These are phyloP conservation scores for Claviceps spartinae DNA, from an alignment of 2,329 filamentous ascomycete genomes.

Conservation along the genomic window DNA sequence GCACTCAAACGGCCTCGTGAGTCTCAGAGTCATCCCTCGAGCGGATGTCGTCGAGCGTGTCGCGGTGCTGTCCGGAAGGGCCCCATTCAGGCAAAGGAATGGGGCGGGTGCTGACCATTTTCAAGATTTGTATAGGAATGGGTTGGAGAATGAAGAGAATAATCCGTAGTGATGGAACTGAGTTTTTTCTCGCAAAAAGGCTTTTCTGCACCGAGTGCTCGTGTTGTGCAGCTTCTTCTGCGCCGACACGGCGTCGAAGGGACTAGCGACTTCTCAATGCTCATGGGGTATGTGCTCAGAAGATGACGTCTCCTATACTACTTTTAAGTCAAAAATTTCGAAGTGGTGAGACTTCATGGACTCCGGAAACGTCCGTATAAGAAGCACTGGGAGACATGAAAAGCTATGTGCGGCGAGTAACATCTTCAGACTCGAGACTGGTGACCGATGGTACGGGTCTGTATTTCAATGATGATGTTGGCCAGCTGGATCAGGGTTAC, in stretches of 20 bases:
- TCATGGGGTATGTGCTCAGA: background rate
- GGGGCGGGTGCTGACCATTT: no score
- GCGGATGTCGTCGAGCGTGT: no score
- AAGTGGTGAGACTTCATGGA: background rate
- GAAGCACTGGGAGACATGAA: background rate
- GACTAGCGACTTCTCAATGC: background rate
- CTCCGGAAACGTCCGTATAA: background rate
- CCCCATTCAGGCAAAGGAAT: no score
- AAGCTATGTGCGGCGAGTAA: background rate
- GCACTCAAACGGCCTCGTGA: no score
- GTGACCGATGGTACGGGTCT: background rate
- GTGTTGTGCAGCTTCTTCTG: background rate
- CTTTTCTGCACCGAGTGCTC: no score
- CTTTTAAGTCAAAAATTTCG: background rate
- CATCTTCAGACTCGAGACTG: background rate
- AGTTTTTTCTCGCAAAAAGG: no score
- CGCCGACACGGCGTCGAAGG: background rate
- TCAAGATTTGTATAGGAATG: no score
- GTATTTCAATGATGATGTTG: background rate
- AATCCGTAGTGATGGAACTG: no score
- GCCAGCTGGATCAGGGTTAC: no score
- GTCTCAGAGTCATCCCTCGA: no score
- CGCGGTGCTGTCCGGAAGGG: no score
- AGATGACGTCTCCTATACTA: background rate
- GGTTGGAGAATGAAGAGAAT: no score